These are phyloP conservation scores for Solanum tarijense DNA, from an alignment of 257 asterid genomes.

Conservation along the genomic window DNA sequence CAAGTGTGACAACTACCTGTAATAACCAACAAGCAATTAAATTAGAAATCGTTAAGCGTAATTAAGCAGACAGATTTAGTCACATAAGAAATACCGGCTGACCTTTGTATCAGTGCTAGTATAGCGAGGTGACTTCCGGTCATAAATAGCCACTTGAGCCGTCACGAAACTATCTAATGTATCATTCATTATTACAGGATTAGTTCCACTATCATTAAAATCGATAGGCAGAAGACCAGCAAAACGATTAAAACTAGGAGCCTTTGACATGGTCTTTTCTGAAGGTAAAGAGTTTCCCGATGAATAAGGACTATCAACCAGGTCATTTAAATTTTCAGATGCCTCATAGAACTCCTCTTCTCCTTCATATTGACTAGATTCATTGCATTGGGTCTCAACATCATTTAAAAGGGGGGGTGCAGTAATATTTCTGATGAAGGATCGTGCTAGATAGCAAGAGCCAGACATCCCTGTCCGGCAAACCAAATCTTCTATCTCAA, in stretches of 20 bases:
- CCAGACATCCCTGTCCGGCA: constrained; percentile 34
- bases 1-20: constrained; percentile 85
- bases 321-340: constrained; percentile 65
- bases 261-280: constrained; percentile 28
- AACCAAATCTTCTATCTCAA: constrained; percentile 84
- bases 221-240: constrained; percentile 64
- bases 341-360: constrained; percentile 94
- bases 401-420: constrained; percentile 36
- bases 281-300: constrained; percentile 13
- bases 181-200: constrained; percentile 32
- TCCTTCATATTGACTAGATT: constrained; percentile 47
- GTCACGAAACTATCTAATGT: constrained; percentile 80
- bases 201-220: constrained; percentile 32
- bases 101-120: constrained; percentile 67
- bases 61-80: background rate
- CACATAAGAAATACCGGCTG: constrained; percentile 11
- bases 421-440: constrained; percentile 62
- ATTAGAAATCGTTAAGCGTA: background rate
- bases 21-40: constrained; percentile 1
- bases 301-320: constrained; percentile 45
- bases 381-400: constrained; percentile 26
- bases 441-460: constrained; percentile 62
- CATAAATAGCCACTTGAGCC: constrained; percentile 73
- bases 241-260: constrained; percentile 66
- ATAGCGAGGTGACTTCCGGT: constrained; percentile 64